Percentiles rank a stretch among this genome's conserved stretches.
These are phyloP conservation scores for Fusarium luffae DNA, from an alignment of 2,329 filamentous ascomycete species.

Conservation along the genomic window DNA sequence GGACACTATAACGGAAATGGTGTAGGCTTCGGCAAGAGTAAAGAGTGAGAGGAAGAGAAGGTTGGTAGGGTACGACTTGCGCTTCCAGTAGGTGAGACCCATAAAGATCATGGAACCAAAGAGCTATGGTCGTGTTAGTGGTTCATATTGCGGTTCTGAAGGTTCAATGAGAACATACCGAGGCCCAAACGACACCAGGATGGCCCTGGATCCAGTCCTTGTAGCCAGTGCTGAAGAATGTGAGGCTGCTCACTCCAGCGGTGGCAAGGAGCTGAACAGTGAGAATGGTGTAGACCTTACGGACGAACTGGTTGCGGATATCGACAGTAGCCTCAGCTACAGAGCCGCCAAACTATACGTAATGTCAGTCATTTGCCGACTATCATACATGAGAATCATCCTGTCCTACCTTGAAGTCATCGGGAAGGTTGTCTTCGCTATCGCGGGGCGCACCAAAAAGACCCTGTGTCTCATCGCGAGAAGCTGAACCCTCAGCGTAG, in stretches of 20 bases:
- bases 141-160: neutral
- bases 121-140: conserved; percentile 59
- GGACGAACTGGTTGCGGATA: conserved; percentile 95
- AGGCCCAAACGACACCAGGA: conserved; percentile 85
- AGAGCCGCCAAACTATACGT: conserved; percentile 81
- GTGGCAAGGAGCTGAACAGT: conserved; percentile 94
- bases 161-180: conserved; percentile 59
- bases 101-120: conserved; percentile 87
- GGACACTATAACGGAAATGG: conserved; percentile 89
- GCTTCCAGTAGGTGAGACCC: conserved; percentile 92
- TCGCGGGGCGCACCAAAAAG: conserved; percentile 76
- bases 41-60: conserved; percentile 91
- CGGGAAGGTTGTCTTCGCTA: conserved; percentile 91
- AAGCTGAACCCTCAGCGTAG: conserved; percentile 70
- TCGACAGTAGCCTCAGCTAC: conserved; percentile 94
- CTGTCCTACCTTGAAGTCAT: conserved; percentile 87
- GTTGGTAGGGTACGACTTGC: conserved; percentile 94
- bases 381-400: no score
- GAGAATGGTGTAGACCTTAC: conserved; percentile 98
- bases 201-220: conserved; percentile 88
- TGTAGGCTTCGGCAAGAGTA: conserved; percentile 92
- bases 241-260: conserved; percentile 80
- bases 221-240: conserved; percentile 85
- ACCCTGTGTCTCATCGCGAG: conserved; percentile 64
- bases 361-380: no score